Base-by-base conservation (phyloP, 805 yeast species). In the Maudiozyma pseudohumilis region DNA sequence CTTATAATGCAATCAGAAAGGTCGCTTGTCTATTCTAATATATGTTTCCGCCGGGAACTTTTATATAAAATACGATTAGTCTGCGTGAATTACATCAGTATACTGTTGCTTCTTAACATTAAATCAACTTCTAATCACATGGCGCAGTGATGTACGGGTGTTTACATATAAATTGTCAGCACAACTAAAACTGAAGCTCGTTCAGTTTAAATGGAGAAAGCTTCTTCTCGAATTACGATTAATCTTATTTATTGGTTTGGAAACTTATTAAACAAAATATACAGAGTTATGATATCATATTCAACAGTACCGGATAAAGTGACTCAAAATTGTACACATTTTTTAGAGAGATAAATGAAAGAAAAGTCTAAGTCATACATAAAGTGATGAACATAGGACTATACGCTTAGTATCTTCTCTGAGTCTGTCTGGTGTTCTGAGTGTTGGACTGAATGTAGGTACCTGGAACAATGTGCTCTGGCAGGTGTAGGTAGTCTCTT, bases 401-500 rank as follows among this genome's bases (percentile, higher is more conserved):
- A 28, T 11, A n/a, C 15, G 38, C 31, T 48, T 55, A 47, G 63
- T 55, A 55, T 58, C 68, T 64, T 63, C 76, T 70, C 65, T 75
- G 72, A 62, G 71, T 69, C 68, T 92, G 87, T 66, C 75, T 69
- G 66, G 74, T 68, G 63, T 71, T 69, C 68, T 92, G 87, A 66
- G 89, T 83, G 66, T 89, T 80, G 64, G 80, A 85, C 77, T 81
- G 87, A 75, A 88, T 84, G 79, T 89, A 84, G 68, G 99, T 92
- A 70, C 83, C 80, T 67, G 99, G 99, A 70, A 87, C 89, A 70
- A 92, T 82, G 74, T 87, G 94, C 72, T 84, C 94, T 74, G 98
- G 98, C 63, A 92, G 79, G 80, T 88, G 87, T 72, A 92, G 82
- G 85, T 87, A 92, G 68, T 85, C 87, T 76, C 96, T 84, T 67